Evolutionary conservation across 129 eudicot species (phyloP), one percentile per base, ranked within the genome.

Genomic region (Flaveria robusta): DNA sequence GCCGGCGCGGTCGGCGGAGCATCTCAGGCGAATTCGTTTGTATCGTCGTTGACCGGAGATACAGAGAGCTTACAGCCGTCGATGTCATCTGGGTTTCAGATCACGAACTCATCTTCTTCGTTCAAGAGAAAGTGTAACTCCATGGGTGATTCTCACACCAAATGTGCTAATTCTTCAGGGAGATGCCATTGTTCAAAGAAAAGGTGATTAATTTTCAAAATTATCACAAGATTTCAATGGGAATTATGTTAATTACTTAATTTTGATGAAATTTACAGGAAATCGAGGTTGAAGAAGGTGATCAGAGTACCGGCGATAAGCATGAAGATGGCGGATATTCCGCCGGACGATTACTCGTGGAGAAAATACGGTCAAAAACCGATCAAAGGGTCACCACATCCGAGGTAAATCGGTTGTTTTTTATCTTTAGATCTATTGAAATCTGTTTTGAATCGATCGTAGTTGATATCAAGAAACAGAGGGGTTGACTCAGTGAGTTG

Each of bases 311-410:
- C 99, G 52, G 99, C 99, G 10, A 91, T 95, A 51, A 95, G 99
- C 76, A 56, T 86, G 88, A 94, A 91, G 79, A 91, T 91, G 97
- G 96, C 99, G 39, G 97, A 94, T 80, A 94, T 94, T 46, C 96
- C 99, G 58, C 93, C 99, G 20, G 99, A 94, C 72, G 97, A 94
- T 75, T 94, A 81, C 79, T 91, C 99, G 4, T 94, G 99, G 99
- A 87, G 99, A 82, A 94, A 94, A 49, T 94, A 94, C 65, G 99
- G 99, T 64, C 99, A 94, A 75, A 94, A 94, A 78, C 99, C 97
- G 14, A 91, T 94, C 81, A 94, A 94, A 72, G 99, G 99, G 1
- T 94, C 98, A 29, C 98, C 98, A 54, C 91, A 94, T 86, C 98
- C 98, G 34, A 87, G 98, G 98, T 93, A 68, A 42, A 63, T 15